Base-by-base conservation (phyloP, 495 filamentous ascomycete genomes). In the Neurospora sp. region DNA sequence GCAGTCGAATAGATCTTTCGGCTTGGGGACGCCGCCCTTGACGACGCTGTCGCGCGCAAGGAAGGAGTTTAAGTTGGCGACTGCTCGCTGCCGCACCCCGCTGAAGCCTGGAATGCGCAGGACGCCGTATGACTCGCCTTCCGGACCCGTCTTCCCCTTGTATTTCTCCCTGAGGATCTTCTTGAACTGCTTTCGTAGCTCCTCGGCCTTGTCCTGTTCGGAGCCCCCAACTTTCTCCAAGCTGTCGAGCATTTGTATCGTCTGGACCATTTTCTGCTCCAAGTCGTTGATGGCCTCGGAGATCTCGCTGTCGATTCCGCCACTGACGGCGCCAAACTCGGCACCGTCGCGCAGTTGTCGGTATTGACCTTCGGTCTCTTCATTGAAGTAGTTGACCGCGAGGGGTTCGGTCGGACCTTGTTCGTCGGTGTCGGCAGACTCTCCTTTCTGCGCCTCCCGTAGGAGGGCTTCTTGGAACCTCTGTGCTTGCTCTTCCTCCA, bases 231-330 rank as follows among this genome's bases (percentile, higher is more conserved):
- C 72, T 20, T 81, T 76, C 73, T 83, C 78, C 74, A 85, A 78
- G 37, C 75, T 74, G 71, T 83, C 76, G 38, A 83, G 77, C 73
- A 82, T 80, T 27, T 76, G 74, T 1, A 79, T 84, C 38, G 73
- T 83, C 73, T 78, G 75, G 35, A 86, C 80, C 73, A 92, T 82
- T 75, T 91, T 85, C 72, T 84, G 77, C 73, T 91, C 87, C 40
- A 92, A 76, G 74, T 86, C 75, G 71, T 81, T 78, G 49, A 85
- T 84, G 69, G 84, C 80, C 41, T 86, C 82, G 37, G 74, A 74
- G 18, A 81, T 71, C 37, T 82, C 81, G 73, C 82, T 77, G 23
- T 85, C 79, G 71, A 87, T 81, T 31, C 80, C 84, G 35, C 87
- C 87, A 72, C 76, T 70, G 27, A 78, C 78, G 16, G 85, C 86